Base-by-base conservation (phyloP, 1,284 basidiomycete species). In the Moesziomyces aphidis region DNA sequence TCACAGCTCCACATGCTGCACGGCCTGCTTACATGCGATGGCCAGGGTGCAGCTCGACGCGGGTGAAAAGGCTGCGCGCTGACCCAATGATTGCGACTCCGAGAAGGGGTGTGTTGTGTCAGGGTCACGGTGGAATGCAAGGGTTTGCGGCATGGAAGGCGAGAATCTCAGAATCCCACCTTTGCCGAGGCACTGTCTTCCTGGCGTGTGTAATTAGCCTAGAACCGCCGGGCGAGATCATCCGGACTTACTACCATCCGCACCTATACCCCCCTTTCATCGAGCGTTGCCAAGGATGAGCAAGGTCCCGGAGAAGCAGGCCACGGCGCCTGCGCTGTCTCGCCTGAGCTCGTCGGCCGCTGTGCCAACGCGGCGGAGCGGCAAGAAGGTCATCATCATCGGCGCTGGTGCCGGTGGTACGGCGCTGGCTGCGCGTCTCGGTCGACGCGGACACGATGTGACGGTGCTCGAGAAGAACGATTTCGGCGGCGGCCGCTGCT, bases 381-480 rank as follows among this genome's bases (percentile, higher is more conserved):
- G 42, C 55, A 80, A 79, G 51, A 69, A 70, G n/a, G 77, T 83
- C 24, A 65, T 82, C 55, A 76, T 82, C 73, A 78, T 79, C 54
- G 87, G 87, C 23, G 86, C 87, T 1, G 87, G 87, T 21, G 85
- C 87, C 22, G 87, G 87, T 15, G 87, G 87, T 6, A 85, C 85
- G 26, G 80, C 86, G 3, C 86, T 87, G 3, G 87, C 87, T 1
- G 87, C 87, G 3, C 76, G 87, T 24, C 81, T 88, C 5, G 85
- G 86, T 9, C 83, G 86, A 55, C 85, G 86, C 3, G 87, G 87
- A 1, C 83, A 87, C 66, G 78, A 85, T 15, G 87, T 88, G 4
- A 86, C 85, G 22, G 84, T 87, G 2, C 81, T 86, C 36, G 86
- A 87, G 76, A 62, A 76, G 60, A 79, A 81, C 62, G 39, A 48